Evolutionary conservation across 2,329 filamentous ascomycete species (phyloP).

Genomic region (Phaeomoniella chlamydospora): DNA sequence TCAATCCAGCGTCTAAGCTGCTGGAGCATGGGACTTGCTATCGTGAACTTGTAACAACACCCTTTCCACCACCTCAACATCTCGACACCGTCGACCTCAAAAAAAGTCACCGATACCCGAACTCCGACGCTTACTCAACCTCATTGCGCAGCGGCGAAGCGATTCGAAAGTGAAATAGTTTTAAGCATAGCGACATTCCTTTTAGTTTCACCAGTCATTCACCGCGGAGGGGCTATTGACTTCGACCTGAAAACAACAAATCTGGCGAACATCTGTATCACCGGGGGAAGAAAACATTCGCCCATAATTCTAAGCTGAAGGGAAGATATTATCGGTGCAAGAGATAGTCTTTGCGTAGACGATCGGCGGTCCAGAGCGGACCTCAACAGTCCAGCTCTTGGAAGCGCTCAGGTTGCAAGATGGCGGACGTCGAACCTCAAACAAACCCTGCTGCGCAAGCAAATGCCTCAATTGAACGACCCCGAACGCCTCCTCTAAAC

Average conservation of each 20-base stretch:
- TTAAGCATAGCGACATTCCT: not conserved
- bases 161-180: too few species aligned
- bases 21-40: not conserved
- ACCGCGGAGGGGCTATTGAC: not conserved
- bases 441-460: not conserved
- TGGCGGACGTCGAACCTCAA: conserved; percentile 1
- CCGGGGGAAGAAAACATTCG: not conserved
- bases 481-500: conserved; percentile 29
- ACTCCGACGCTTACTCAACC: not conserved
- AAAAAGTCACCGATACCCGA: not conserved
- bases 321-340: not conserved
- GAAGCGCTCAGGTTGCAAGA: not conserved
- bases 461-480: conserved; percentile 5
- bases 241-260: too few species aligned
- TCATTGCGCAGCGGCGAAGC: not conserved
- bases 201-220: not conserved
- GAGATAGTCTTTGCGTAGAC: not conserved
- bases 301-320: not conserved
- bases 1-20: not conserved
- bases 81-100: not conserved
- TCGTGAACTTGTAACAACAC: not conserved
- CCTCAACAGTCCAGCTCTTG: not conserved
- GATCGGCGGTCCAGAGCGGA: not conserved
- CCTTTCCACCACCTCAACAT: not conserved
- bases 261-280: not conserved